These are phyloP conservation scores for Orychophragmus violaceus DNA, from an alignment of 345 rosid genomes.

Conservation along the genomic window DNA sequence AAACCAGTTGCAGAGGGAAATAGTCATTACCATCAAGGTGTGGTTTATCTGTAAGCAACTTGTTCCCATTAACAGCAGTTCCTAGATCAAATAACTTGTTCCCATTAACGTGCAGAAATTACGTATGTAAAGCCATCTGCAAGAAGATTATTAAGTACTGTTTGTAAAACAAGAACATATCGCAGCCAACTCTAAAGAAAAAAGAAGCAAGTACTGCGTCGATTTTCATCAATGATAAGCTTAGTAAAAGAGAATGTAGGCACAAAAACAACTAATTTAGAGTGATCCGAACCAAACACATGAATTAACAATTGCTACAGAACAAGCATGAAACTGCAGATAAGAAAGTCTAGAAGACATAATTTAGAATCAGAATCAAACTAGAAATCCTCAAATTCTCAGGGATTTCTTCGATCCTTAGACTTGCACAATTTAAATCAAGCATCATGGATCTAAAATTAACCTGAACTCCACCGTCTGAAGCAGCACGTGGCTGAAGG, in stretches of 20 bases:
- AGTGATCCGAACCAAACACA: neutral
- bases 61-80: too few species aligned
- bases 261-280: neutral
- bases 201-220: neutral
- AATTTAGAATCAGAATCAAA: neutral
- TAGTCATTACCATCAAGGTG: too few species aligned
- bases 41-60: too few species aligned
- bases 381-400: neutral
- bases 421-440: neutral
- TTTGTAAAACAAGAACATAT: too few species aligned
- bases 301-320: neutral
- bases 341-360: neutral
- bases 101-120: too few species aligned
- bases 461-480: slow-evolving; percentile 96
- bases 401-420: neutral
- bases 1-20: too few species aligned
- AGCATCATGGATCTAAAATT: neutral
- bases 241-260: neutral
- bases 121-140: too few species aligned
- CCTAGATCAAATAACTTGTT: too few species aligned
- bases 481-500: slow-evolving; percentile 54
- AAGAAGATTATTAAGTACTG: too few species aligned
- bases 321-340: neutral
- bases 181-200: neutral
- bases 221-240: neutral